These are phyloP conservation scores for Cyberlindnera xishuangbannaensis DNA, from an alignment of 805 yeast species.

Conservation along the genomic window DNA sequence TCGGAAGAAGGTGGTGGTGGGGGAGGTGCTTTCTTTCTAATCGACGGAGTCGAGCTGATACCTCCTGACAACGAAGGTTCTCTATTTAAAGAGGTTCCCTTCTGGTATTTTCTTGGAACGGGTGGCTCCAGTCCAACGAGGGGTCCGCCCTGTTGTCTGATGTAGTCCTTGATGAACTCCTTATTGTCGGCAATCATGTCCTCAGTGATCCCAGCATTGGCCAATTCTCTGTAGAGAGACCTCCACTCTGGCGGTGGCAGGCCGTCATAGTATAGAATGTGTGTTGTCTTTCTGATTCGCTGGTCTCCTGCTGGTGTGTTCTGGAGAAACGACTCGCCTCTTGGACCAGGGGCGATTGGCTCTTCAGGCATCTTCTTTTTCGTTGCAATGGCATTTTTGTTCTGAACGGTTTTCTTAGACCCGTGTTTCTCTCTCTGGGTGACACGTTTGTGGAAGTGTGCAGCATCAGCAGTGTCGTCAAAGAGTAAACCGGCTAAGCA, in stretches of 20 bases:
- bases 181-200: constrained; percentile 87
- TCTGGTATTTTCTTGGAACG: constrained; percentile 56
- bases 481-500: constrained; percentile 83
- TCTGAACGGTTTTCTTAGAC: constrained; percentile 76
- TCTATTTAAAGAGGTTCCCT: constrained; percentile 27
- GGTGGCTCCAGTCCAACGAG: constrained; percentile 84
- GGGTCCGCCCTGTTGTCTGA: constrained; percentile 69
- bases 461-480: constrained; percentile 84
- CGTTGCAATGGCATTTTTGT: constrained; percentile 83
- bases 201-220: constrained; percentile 73
- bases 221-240: constrained; percentile 63
- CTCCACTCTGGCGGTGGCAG: constrained; percentile 85
- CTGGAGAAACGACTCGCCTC: constrained; percentile 25
- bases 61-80: constrained; percentile 16
- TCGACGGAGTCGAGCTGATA: constrained; percentile 20
- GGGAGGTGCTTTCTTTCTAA: constrained; percentile 35
- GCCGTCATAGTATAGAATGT: constrained; percentile 66
- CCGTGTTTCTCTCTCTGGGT: constrained; percentile 73
- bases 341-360: constrained; percentile 25
- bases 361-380: constrained; percentile 43
- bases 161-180: constrained; percentile 75
- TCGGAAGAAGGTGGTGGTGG: constrained; percentile 45
- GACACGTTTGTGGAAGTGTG: constrained; percentile 77
- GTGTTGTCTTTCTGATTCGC: constrained; percentile 50
- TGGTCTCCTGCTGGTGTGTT: constrained; percentile 34